Conservation (phyloP, 169 alveolate species). For the Eimeria praecox region DNA sequence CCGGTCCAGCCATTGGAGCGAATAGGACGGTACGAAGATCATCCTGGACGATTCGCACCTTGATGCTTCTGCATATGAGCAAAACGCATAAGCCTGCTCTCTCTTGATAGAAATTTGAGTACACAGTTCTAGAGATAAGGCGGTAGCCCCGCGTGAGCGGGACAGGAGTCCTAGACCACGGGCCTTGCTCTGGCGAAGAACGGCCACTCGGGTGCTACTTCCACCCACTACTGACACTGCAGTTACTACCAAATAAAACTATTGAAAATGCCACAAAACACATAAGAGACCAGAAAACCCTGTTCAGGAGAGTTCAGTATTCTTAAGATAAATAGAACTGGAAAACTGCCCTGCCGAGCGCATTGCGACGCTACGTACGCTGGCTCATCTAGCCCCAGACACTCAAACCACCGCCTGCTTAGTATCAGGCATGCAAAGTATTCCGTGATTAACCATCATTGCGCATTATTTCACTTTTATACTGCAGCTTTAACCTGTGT, state of each 20-base stretch:
- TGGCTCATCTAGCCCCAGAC: slow-evolving; percentile 35
- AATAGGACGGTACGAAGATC: slow-evolving; percentile 13
- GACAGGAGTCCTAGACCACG: slow-evolving; percentile 19
- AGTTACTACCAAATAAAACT: neutral
- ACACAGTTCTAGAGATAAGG: neutral
- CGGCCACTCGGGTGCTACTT: neutral
- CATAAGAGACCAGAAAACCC: neutral
- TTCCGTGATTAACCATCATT: neutral
- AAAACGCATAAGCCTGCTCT: slow-evolving; percentile 1
- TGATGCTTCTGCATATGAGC: slow-evolving; percentile 40
- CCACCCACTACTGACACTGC: neutral
- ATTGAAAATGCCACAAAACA: neutral
- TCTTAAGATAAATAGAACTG: neutral
- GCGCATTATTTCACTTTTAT: neutral
- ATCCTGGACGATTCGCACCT: slow-evolving; percentile 27
- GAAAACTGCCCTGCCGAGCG: neutral
- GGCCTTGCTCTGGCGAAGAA: neutral
- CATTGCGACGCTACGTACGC: neutral
- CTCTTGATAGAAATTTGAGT: neutral
- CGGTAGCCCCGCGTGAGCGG: neutral
- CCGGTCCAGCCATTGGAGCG: slow-evolving; percentile 82
- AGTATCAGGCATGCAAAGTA: neutral
- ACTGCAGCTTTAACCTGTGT: neutral
- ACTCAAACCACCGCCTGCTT: neutral
- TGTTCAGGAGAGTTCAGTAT: neutral